phyloP scores from a whole-genome alignment of 495 filamentous ascomycete genomes.

The Annulohypoxylon bovei region DNA sequence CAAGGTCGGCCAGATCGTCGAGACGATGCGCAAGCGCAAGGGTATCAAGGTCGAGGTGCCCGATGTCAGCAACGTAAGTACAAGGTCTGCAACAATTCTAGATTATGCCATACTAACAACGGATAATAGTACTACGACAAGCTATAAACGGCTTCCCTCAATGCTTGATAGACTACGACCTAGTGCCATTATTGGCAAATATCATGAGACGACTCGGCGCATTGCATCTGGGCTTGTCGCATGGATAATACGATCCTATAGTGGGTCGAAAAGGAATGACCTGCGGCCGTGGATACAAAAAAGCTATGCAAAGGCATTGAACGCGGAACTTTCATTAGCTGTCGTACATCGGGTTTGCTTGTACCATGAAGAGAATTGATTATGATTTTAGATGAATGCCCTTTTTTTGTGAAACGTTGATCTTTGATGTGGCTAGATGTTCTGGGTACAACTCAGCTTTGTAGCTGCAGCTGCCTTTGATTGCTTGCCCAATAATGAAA shows the following conservation, averaged over 20 bases:
- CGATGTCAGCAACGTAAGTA: slow-evolving; percentile 90
- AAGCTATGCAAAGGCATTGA: slow-evolving; percentile 45
- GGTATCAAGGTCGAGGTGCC: slow-evolving; percentile 96
- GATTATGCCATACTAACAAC: slow-evolving; percentile 59
- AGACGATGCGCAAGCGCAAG: slow-evolving; percentile 97
- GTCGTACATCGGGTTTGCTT: slow-evolving; percentile 41
- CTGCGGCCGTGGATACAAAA: slow-evolving; percentile 46
- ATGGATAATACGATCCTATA: slow-evolving; percentile 41
- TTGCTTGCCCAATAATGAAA: too few relatives aligned
- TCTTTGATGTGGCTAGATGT: neutral
- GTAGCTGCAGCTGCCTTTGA: too few relatives aligned
- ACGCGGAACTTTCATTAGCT: slow-evolving; percentile 44
- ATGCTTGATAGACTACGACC: slow-evolving; percentile 52
- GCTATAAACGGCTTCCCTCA: slow-evolving; percentile 71
- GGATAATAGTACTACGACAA: slow-evolving; percentile 93
- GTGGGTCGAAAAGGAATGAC: slow-evolving; percentile 43
- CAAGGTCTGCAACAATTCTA: neutral
- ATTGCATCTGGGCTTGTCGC: slow-evolving; percentile 30
- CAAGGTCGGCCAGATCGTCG: slow-evolving; percentile 86
- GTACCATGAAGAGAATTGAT: slow-evolving; percentile 45
- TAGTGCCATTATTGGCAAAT: slow-evolving; percentile 49
- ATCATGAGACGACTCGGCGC: slow-evolving; percentile 45
- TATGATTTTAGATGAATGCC: slow-evolving; percentile 32
- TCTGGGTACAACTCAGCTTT: too few relatives aligned
- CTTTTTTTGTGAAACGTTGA: slow-evolving; percentile 8